Conservation (phyloP, 768 basidiomycete genomes). For the Rossbeevera mucosa region DNA sequence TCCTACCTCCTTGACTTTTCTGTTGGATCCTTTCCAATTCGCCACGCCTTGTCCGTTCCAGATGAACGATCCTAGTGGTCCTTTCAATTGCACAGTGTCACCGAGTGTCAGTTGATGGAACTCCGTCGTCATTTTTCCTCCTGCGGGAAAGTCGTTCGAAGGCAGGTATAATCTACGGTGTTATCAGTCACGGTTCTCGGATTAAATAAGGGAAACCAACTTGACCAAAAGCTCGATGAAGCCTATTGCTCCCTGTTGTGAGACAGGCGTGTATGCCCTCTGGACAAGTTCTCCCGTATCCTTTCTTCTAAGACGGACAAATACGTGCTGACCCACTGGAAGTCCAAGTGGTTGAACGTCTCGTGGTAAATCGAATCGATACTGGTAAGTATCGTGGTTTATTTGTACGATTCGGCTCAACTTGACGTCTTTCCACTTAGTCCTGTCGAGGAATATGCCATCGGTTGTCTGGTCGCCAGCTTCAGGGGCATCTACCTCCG, state of each 20-base stretch:
- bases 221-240: conserved; percentile 54
- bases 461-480: conserved; percentile 3
- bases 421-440: conserved; percentile 45
- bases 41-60: conserved; percentile 44
- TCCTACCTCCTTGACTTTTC: conserved; percentile 39
- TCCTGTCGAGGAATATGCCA: conserved; percentile 39
- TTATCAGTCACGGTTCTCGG: conserved; percentile 4
- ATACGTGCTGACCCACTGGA: conserved; percentile 57
- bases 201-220: conserved; percentile 22
- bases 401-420: conserved; percentile 36
- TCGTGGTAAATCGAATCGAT: conserved; percentile 44
- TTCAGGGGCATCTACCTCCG: neutral
- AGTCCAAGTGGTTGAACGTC: conserved; percentile 45
- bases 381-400: conserved; percentile 48
- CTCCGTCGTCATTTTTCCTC: conserved; percentile 51
- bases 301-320: conserved; percentile 43
- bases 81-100: conserved; percentile 52
- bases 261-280: conserved; percentile 60
- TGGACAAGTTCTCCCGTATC: conserved; percentile 43
- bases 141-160: conserved; percentile 31
- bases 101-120: conserved; percentile 45
- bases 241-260: conserved; percentile 37
- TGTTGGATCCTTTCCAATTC: conserved; percentile 33
- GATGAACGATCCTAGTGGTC: conserved; percentile 53
- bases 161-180: conserved; percentile 17